phyloP scores from a whole-genome alignment of 345 rosid genomes.

The Brassica napus region DNA sequence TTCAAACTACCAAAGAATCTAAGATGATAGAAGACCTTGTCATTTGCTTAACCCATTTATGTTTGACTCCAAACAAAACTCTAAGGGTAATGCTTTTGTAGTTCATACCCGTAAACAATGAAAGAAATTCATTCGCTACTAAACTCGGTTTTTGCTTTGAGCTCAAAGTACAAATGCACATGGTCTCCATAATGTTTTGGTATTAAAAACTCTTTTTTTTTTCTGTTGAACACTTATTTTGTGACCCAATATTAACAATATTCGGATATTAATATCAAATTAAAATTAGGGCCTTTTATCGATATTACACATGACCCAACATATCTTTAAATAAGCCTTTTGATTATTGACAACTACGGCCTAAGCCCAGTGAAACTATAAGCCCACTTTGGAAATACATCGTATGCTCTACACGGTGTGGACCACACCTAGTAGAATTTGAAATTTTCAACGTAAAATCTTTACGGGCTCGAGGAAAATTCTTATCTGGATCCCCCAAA shows the following conservation, averaged over 20 bases:
- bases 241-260: background rate
- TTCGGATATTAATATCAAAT: background rate
- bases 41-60: background rate
- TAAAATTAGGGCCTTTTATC: background rate
- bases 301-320: background rate
- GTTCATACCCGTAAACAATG: background rate
- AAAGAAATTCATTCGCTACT: background rate
- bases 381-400: background rate
- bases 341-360: background rate
- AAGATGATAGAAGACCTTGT: background rate
- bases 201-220: background rate
- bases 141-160: background rate
- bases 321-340: background rate
- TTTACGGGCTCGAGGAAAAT: constrained; percentile 14
- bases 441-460: background rate
- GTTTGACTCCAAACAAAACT: background rate
- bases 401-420: background rate
- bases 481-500: background rate
- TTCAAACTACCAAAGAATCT: background rate
- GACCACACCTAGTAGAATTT: background rate
- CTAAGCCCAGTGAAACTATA: background rate
- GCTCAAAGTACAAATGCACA: background rate
- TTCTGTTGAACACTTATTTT: background rate
- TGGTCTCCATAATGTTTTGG: background rate
- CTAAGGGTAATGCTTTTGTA: background rate